phyloP scores from a whole-genome alignment of 371 early-diverging fungal genomes.

The Syncephalastrum racemosum region DNA sequence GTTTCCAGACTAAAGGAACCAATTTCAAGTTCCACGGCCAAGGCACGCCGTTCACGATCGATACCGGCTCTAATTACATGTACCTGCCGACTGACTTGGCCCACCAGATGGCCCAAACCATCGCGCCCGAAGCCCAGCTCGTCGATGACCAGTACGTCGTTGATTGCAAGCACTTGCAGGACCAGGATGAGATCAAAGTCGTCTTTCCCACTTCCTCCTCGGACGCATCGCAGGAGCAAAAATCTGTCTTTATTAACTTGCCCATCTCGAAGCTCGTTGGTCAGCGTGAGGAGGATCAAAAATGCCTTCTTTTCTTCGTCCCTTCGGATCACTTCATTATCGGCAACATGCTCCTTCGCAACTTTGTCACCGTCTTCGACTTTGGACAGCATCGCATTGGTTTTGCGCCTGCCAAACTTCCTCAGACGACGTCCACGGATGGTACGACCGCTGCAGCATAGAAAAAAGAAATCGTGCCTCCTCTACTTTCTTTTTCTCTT shows the following conservation, averaged over 20 bases:
- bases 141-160: constrained; percentile 14
- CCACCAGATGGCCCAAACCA: constrained; percentile 20
- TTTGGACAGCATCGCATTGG: constrained; percentile 43
- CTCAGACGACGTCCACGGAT: neutral
- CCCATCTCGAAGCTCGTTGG: constrained; percentile 18
- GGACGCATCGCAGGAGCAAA: neutral
- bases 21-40: constrained; percentile 22
- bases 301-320: constrained; percentile 31
- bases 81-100: constrained; percentile 35
- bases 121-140: constrained; percentile 15
- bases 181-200: constrained; percentile 16
- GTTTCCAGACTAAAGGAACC: constrained; percentile 24
- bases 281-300: constrained; percentile 5
- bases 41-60: constrained; percentile 26
- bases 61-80: constrained; percentile 48
- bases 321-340: constrained; percentile 29
- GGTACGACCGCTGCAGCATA: no score
- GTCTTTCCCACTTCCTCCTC: constrained; percentile 17
- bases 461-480: no score
- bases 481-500: no score
- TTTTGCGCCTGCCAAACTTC: constrained; percentile 29
- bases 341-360: constrained; percentile 42
- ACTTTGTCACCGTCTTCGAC: constrained; percentile 42
- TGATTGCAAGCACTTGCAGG: constrained; percentile 25
- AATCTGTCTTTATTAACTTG: constrained; percentile 16